Evolutionary conservation across 2,329 filamentous ascomycete genomes (phyloP), one percentile per base, ranked within the genome.

Genomic region (Botrytis sinoallii): DNA sequence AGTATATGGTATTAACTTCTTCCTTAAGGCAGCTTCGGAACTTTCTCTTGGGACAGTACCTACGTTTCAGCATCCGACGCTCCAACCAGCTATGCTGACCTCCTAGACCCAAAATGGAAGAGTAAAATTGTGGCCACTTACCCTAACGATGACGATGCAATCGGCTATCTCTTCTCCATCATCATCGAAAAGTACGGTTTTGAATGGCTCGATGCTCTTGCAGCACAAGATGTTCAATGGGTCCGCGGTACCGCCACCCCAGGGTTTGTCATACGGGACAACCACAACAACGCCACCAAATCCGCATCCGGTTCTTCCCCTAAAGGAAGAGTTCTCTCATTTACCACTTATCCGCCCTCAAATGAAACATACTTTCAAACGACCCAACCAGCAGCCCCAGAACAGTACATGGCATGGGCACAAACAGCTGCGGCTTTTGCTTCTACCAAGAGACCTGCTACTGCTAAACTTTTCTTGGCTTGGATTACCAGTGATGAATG

Each of bases 21-120:
- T 12, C 5, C n/a, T 18, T 22, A 18, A 68, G 65, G 1, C 10
- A 68, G 25, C 65, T 57, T 68, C 18, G 65, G 65, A 8, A 9
- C 1, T n/a, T 68, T 68, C 4, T 2, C 40, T 25, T 68, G 55
- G 25, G 65, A 68, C 40, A 42, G 35, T 6, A 29, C 25, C 22
- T 18, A 22, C 25, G 46, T 68, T 6, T 57, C 48, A 42, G 32
- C 3, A 35, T 82, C 59, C 25, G 65, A 68, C 9, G 65, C 8
- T 22, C 65, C 65, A 57, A 68, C 48, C 25, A 68, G 14, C 35
- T 68, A 68, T 20, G 35, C 35, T 12, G 65, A 68, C 35, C 65
- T 68, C 14, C 48, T 68, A 22, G 48, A 68, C 16, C 35, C 65
- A 3, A 57, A 68, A 32, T 68, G 65, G 65, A 68, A 68, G 35